Evolutionary conservation across 2,329 filamentous ascomycete species (phyloP), one percentile per base, ranked within the genome.

Genomic region (Fusarium chlamydosporum): DNA sequence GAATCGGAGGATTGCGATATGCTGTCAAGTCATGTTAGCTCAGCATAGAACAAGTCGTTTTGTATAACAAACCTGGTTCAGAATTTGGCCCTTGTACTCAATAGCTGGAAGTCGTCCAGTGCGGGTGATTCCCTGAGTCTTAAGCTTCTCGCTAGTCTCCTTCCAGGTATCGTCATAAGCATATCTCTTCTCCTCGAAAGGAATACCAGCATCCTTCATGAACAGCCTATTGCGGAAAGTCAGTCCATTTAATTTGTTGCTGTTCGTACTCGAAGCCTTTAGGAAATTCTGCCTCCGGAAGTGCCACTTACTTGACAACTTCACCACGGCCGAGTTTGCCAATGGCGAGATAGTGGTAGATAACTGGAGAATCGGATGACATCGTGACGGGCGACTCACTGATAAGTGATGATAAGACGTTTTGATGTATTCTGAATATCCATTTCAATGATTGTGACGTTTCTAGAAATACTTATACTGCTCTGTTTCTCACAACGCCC

Each of bases 41-140:
- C 10, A 3, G 2, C 7, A 8, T 6, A 12, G 4, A 10, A 2
- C 8, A 13, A 4, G 0, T 2, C 7, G 7, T 1, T 6, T 6
- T 20, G 1, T 1, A 18, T 10, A 0, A 46, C 60, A 3, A 8
- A 68, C 71, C 53, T 73, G 71, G 16, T 54, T 68, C 11, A 80
- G 59, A 6, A 75, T 61, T 7, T 66, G 45, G 4, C 77, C 79
- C 31, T 79, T 74, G 57, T 79, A 80, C 48, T 80, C 76, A 5
- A 81, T 65, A 0, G 73, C 73, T 6, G 80, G 80, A 11, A 81
- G 51, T 26, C 71, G 70, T 9, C 78, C 78, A 7, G 79, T 81
- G 29, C 67, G 65, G 6, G 68, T 70, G 3, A 75, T 55, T 3
- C 71, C 74, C 9, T 76, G 33, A 12, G 75, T 29, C 35, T 76